Evolutionary conservation across 352 stramenopile genomes (phyloP), one percentile per base, ranked within the genome.

Genomic region (Phytophthora aleatoria): DNA sequence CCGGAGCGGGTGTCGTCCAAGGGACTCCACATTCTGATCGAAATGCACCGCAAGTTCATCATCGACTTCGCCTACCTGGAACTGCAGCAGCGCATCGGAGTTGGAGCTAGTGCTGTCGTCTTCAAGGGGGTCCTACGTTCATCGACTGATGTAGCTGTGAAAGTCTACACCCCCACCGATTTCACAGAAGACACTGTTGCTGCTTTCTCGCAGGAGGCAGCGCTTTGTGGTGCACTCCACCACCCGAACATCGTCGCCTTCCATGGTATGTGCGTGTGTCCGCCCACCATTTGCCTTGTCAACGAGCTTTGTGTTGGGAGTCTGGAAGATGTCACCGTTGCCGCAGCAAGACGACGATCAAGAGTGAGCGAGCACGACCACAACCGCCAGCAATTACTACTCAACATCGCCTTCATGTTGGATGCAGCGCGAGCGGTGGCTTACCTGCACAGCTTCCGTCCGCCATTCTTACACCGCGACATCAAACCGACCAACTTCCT

Each of bases 401-500:
- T 85, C 60, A 79, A 87, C 35, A 41, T 90, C 48, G 76, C 68
- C 3, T 81, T 82, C 58, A 89, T 90, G 70, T 50, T 88, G n/a
- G 82, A 90, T 30, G 83, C 83, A 5, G 77, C 84, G 1, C 75
- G 85, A 13, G 75, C 82, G 7, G 77, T 92, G 0, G 83, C 83
- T 1, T 93, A 92, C 47, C 64, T 92, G 42, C 85, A 94, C 69
- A 91, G 79, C 64, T 91, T 91, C 59, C 73, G 72, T 0, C 83
- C 83, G 13, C 67, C 81, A 5, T 91, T 94, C 64, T 52, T 94
- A 11, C 84, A 93, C 38, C 82, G 85, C 5, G 84, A 93, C 58
- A 90, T 94, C 59, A 92, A 91, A 30, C 82, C 84, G 0, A 71
- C 64, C 30, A 94, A 91, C 66, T 93, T 92, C 54, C 67, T 93